Base-by-base conservation (phyloP, 1,284 basidiomycete genomes). In the Leccinum subrobustum region DNA sequence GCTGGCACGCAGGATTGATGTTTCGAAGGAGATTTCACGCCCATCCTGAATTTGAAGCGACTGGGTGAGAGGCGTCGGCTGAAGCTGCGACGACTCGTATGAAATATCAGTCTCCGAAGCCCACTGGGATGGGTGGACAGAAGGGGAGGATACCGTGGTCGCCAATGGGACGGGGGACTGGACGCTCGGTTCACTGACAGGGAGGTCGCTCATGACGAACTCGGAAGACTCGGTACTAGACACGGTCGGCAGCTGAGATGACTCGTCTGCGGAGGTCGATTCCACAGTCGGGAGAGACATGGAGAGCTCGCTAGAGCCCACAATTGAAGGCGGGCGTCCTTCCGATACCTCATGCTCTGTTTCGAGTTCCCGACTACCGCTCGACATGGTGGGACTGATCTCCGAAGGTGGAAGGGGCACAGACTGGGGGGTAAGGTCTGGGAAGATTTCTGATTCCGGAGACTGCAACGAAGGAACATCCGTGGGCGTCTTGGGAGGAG, bases 21-120 rank as follows among this genome's bases (percentile, higher is more conserved):
- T 83, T 52, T 91, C 89, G 63, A 85, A 87, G 0, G 87, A 89
- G 0, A 68, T 74, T 64, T 91, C 89, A 2, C 73, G 76, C 1
- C 79, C 82, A 54, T 89, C 87, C 1, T 79, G 81, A 29, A 88
- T 68, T 1, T 81, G 81, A 23, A 84, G 65, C 0, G 87, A 85
- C 54, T 79, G 78, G 4, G 86, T 73, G 14, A 88, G 87, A 23
- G 87, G 88, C 0, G 88, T 89, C 0, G 89, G 86, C 9, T 77
- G 77, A 23, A 92, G 75, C 16, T 87, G 73, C 0, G 87, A 87
- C 0, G 88, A 89, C 37, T 91, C 88, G 63, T 87, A 92, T 0
- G 89, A 87, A 8, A 77, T 66, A 61, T 89, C 83, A 0, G 84
- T 85, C 65, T 86, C 84, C 3, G 79, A 74, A 8, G 80, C 82